These are phyloP conservation scores for Claviceps sp. DNA, from an alignment of 2,329 filamentous ascomycete species.

Conservation along the genomic window DNA sequence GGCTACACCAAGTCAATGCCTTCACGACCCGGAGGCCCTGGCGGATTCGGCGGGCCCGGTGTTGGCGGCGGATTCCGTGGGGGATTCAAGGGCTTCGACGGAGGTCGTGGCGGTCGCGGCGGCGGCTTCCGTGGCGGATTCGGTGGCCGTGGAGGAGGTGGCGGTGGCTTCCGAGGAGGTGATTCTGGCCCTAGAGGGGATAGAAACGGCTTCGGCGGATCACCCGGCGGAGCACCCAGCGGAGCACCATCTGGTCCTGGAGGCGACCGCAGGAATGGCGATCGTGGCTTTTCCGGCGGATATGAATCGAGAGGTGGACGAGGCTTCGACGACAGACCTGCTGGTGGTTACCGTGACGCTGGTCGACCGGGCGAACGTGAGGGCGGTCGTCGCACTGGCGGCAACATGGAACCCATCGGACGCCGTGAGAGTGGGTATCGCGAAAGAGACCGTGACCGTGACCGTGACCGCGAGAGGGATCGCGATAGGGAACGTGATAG, in stretches of 20 bases:
- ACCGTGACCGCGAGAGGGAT: slow-evolving; percentile 33
- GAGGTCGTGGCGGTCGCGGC: slow-evolving; percentile 28
- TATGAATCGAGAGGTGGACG: slow-evolving; percentile 41
- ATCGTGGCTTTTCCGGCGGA: slow-evolving; percentile 31
- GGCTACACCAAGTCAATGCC: slow-evolving; percentile 78
- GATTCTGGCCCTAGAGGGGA: slow-evolving; percentile 21
- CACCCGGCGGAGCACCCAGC: slow-evolving; percentile 33
- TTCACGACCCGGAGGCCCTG: slow-evolving; percentile 54
- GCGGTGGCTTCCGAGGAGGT: slow-evolving; percentile 39
- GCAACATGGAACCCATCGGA: slow-evolving; percentile 75
- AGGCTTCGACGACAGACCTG: slow-evolving; percentile 45
- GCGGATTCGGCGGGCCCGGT: slow-evolving; percentile 43
- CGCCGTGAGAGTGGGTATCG: slow-evolving; percentile 47
- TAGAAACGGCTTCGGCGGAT: slow-evolving; percentile 30
- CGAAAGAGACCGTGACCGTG: slow-evolving; percentile 36
- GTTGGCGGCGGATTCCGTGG: slow-evolving; percentile 29
- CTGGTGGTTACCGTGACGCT: slow-evolving; percentile 28
- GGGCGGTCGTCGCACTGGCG: slow-evolving; percentile 43
- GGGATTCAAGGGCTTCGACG: slow-evolving; percentile 33
- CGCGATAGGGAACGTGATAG: slow-evolving; percentile 17
- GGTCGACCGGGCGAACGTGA: slow-evolving; percentile 23
- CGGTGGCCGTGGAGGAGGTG: slow-evolving; percentile 42
- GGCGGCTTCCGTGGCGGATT: slow-evolving; percentile 23
- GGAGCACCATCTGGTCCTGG: slow-evolving; percentile 50
- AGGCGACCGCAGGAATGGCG: slow-evolving; percentile 29